Evolutionary conservation across 2,329 filamentous ascomycete species (phyloP).

Genomic region (Cyclaneusma minus): DNA sequence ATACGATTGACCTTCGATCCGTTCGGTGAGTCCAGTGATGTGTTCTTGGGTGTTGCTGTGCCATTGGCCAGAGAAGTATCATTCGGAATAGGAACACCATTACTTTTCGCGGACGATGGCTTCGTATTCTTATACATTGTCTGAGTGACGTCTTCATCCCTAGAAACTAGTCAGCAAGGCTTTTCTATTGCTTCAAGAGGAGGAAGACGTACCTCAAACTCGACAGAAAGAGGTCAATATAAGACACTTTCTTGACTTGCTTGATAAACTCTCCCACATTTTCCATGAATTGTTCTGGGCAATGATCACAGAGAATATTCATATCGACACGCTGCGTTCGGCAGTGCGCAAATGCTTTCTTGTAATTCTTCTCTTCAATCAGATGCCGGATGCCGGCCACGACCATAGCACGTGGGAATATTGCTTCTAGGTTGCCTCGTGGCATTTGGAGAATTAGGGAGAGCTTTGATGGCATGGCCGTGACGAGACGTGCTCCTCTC

Average conservation of each 20-base stretch:
- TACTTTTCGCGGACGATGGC: no score
- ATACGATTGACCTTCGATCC: constrained; percentile 67
- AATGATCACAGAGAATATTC: constrained; percentile 92
- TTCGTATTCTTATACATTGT: constrained; percentile 88
- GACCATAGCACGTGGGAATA: constrained; percentile 84
- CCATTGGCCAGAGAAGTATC: constrained; percentile 11
- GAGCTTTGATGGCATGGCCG: constrained; percentile 77
- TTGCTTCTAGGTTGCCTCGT: constrained; percentile 86
- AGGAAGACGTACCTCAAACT: constrained; percentile 48
- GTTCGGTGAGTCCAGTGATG: constrained; percentile 3
- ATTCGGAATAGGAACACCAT: constrained; percentile 12
- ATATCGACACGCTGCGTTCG: constrained; percentile 90
- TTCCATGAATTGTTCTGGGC: constrained; percentile 69
- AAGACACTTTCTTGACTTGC: constrained; percentile 66
- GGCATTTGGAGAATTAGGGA: constrained; percentile 88
- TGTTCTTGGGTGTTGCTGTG: constrained; percentile 4
- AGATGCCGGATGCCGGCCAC: constrained; percentile 73
- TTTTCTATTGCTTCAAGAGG: not conserved
- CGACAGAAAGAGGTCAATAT: constrained; percentile 83
- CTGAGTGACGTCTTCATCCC: constrained; percentile 82
- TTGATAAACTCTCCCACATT: constrained; percentile 65
- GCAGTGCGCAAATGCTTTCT: constrained; percentile 71
- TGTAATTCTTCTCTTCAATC: constrained; percentile 70
- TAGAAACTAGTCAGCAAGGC: constrained; percentile 15
- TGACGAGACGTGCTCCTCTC: constrained; percentile 72